Conservation (phyloP, 352 stramenopile species). For the Phytophthora multivora region DNA sequence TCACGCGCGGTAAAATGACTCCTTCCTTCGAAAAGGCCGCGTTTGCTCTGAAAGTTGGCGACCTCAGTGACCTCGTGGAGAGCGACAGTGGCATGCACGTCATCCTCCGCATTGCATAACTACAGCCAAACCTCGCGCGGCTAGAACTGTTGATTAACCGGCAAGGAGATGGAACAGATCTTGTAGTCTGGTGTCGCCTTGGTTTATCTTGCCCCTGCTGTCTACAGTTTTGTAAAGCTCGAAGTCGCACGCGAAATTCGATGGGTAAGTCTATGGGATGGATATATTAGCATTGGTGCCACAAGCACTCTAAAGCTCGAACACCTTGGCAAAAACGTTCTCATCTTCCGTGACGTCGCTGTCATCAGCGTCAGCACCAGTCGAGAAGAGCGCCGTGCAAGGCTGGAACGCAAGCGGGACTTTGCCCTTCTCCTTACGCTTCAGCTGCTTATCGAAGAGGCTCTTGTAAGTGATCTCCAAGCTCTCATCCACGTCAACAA, state of each 20-base stretch:
- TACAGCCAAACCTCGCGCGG: neutral
- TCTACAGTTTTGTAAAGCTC: too few relatives aligned
- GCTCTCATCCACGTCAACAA: constrained; percentile 73
- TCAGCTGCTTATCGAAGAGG: constrained; percentile 80
- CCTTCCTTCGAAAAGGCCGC: constrained; percentile 91
- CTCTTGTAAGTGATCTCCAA: constrained; percentile 85
- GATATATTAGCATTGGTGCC: constrained; percentile 42
- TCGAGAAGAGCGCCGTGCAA: constrained; percentile 61
- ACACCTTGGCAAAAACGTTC: constrained; percentile 70
- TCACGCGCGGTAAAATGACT: constrained; percentile 93
- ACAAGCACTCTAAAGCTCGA: constrained; percentile 61
- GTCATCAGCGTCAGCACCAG: constrained; percentile 10
- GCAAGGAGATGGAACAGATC: constrained; percentile 5
- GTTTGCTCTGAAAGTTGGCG: constrained; percentile 92
- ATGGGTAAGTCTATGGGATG: constrained; percentile 30
- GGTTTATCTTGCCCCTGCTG: neutral
- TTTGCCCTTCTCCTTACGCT: constrained; percentile 83
- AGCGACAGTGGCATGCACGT: constrained; percentile 97
- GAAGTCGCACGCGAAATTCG: constrained; percentile 1
- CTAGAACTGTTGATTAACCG: constrained; percentile 16
- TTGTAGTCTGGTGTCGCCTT: too few relatives aligned
- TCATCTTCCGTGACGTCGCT: constrained; percentile 29
- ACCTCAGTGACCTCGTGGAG: constrained; percentile 95
- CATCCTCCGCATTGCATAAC: constrained; percentile 92
- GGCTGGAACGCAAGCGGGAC: constrained; percentile 75